These are phyloP conservation scores for Globisporangium takayamanum DNA, from an alignment of 352 stramenopile species.

Conservation along the genomic window DNA sequence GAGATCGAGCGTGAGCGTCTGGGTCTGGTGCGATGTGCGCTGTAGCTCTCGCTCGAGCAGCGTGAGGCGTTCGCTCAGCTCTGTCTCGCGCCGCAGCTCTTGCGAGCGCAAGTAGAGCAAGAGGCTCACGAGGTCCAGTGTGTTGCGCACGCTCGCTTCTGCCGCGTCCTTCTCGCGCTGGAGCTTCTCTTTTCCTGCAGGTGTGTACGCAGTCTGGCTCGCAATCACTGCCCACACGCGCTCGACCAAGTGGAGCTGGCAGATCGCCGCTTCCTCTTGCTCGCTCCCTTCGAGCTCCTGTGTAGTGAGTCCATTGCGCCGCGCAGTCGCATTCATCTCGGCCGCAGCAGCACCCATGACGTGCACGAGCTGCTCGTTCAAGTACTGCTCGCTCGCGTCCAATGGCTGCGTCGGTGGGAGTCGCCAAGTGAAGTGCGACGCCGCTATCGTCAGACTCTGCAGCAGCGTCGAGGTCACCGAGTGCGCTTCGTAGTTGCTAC, in stretches of 20 bases:
- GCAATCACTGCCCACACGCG: conserved; percentile 10
- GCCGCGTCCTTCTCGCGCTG: conserved; percentile 21
- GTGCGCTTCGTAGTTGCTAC: not conserved
- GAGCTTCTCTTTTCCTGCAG: conserved; percentile 11
- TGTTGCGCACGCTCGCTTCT: conserved; percentile 36
- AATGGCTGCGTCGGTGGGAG: conserved; percentile 38
- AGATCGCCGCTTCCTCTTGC: conserved; percentile 8
- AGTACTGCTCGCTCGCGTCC: conserved; percentile 34
- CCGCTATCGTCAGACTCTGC: conserved; percentile 1
- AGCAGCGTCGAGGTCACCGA: conserved; percentile 8
- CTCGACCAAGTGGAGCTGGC: conserved; percentile 8
- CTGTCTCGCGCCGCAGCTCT: conserved; percentile 44
- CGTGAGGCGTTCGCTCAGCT: conserved; percentile 37
- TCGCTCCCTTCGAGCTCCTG: not conserved
- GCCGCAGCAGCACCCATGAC: conserved; percentile 15
- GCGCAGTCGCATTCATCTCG: conserved; percentile 7
- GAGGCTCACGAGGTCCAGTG: conserved; percentile 72
- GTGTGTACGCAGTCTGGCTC: conserved; percentile 5
- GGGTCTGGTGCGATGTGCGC: conserved; percentile 39
- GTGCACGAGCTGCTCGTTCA: conserved; percentile 67
- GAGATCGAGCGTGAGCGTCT: conserved; percentile 37
- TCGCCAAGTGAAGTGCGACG: conserved; percentile 28
- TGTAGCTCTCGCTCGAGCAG: conserved; percentile 43
- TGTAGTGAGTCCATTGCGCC: not conserved
- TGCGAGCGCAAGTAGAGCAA: conserved; percentile 48